Conservation (phyloP, 176 grass and related monocot genomes). For the Ensete ventricosum region DNA sequence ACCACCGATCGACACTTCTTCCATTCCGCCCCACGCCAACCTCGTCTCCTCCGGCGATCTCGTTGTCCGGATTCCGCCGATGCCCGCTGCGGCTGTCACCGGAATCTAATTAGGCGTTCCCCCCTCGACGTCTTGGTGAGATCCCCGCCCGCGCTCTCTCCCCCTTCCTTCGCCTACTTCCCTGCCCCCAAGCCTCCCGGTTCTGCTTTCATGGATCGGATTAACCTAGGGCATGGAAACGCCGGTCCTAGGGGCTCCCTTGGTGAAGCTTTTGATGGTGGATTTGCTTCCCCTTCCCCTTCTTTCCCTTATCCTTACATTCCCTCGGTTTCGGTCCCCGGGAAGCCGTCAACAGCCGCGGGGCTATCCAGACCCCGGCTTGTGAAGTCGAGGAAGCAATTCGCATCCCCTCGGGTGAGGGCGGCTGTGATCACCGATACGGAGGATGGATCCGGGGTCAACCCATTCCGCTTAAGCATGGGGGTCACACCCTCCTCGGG, state of each 20-base stretch:
- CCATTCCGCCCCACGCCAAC: background rate
- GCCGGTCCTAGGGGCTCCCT: background rate
- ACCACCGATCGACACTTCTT: background rate
- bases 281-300: background rate
- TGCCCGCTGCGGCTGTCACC: background rate
- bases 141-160: background rate
- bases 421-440: conserved; percentile 1
- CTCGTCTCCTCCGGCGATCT: background rate
- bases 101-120: background rate
- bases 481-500: background rate
- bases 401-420: background rate
- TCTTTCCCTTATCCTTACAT: background rate
- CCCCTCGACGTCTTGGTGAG: background rate
- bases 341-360: background rate
- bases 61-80: background rate
- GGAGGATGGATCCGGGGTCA: conserved; percentile 9
- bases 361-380: conserved; percentile 12
- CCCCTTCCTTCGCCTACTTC: background rate
- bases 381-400: conserved; percentile 14
- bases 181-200: background rate
- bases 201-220: conserved; percentile 8
- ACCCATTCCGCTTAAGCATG: background rate
- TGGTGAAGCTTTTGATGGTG: background rate
- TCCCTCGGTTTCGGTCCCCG: background rate
- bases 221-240: background rate